phyloP scores from a whole-genome alignment of 345 rosid species.

The Rubroshorea leprosula region DNA sequence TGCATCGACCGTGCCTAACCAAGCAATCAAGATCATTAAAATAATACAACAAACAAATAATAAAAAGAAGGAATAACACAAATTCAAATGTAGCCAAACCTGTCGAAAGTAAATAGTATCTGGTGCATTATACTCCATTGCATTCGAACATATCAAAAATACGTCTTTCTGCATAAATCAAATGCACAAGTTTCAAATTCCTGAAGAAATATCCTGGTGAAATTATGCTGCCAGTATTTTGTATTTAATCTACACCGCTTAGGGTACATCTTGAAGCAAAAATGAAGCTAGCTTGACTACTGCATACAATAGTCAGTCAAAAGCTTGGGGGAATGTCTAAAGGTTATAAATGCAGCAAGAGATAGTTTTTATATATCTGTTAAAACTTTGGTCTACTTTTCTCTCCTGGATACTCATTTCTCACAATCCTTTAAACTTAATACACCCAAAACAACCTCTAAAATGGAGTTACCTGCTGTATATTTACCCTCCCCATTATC shows the following conservation, averaged over 20 bases:
- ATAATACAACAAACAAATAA: conserved; percentile 6
- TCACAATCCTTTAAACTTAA: too few species aligned
- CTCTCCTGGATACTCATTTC: too few species aligned
- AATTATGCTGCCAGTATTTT: too few species aligned
- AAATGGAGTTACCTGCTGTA: background rate
- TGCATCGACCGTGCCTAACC: conserved; percentile 78
- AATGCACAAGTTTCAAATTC: conserved; percentile 14
- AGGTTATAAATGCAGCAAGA: background rate
- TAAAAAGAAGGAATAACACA: background rate
- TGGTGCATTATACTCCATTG: conserved; percentile 91
- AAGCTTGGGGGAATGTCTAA: background rate
- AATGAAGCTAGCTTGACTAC: background rate
- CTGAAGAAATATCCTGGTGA: background rate
- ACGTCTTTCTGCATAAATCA: conserved; percentile 65
- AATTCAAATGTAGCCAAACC: conserved; percentile 39
- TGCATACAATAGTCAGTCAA: background rate
- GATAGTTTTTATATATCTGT: background rate
- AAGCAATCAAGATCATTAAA: conserved; percentile 20
- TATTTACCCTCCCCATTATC: background rate
- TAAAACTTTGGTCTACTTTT: too few species aligned
- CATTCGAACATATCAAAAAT: conserved; percentile 79
- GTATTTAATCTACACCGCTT: too few species aligned
- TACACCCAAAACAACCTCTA: too few species aligned
- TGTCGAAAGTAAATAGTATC: conserved; percentile 89
- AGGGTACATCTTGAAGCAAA: too few species aligned